These are phyloP conservation scores for Xanthoparmelia taractica DNA, from an alignment of 495 filamentous ascomycete genomes.

Conservation along the genomic window DNA sequence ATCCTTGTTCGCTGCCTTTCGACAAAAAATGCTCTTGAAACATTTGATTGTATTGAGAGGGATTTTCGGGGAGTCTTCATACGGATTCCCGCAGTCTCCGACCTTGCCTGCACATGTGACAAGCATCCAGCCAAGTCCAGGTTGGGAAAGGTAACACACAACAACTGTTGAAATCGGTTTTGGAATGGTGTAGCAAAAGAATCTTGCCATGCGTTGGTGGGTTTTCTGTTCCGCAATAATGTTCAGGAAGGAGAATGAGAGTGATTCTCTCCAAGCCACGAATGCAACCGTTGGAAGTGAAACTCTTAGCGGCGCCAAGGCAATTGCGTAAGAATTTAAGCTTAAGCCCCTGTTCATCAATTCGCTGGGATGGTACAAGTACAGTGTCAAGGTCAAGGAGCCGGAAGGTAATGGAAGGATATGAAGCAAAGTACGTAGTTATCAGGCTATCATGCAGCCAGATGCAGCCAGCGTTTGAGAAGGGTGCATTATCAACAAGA, in stretches of 20 bases:
- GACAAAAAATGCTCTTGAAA: background rate
- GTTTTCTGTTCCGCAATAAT: no score
- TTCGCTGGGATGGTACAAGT: background rate
- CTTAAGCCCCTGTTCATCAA: background rate
- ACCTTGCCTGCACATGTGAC: background rate
- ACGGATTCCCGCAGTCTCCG: no score
- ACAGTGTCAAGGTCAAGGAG: no score
- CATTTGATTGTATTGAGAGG: background rate
- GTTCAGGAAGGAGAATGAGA: background rate
- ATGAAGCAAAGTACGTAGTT: no score
- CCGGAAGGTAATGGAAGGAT: no score
- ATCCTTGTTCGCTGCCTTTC: background rate
- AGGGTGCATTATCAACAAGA: constrained; percentile 14
- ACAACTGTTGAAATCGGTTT: background rate
- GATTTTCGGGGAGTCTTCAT: no score
- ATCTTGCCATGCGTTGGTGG: no score
- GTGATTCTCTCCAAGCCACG: background rate
- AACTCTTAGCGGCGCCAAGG: background rate
- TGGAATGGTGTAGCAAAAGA: no score
- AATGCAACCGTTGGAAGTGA: constrained; percentile 9
- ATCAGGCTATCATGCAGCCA: background rate
- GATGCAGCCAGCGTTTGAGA: background rate
- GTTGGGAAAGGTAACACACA: background rate
- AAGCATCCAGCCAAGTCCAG: background rate
- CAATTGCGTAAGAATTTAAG: background rate